Evolutionary conservation across 2,329 filamentous ascomycete species (phyloP).

Genomic region (Calonectria leucothoes): DNA sequence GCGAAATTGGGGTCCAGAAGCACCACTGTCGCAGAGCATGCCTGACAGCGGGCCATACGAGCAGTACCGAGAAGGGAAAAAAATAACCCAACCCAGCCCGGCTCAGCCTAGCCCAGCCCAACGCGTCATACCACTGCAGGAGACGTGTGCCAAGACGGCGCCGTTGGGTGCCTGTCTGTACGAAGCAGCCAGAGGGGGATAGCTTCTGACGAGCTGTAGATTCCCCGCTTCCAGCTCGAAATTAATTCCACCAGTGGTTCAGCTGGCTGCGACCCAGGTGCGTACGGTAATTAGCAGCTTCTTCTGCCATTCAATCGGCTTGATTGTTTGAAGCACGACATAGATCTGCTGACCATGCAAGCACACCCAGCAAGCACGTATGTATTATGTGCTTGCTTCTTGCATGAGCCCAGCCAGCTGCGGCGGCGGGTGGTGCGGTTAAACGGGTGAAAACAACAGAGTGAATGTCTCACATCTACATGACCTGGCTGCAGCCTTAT

Average conservation of each 20-base stretch:
- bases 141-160: neutral
- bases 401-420: constrained; percentile 6
- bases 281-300: neutral
- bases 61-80: neutral
- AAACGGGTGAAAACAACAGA: constrained; percentile 16
- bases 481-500: constrained; percentile 24
- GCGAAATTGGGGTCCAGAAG: neutral
- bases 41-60: neutral
- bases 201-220: neutral
- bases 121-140: neutral
- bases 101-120: neutral
- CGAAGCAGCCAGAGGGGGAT: neutral
- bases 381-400: neutral
- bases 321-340: neutral
- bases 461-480: constrained; percentile 20
- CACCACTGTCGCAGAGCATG: neutral
- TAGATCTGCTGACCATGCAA: constrained; percentile 16
- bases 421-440: constrained; percentile 14
- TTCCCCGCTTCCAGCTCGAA: constrained; percentile 9
- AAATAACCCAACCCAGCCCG: neutral
- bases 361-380: neutral
- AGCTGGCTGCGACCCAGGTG: neutral
- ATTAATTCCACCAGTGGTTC: constrained; percentile 1
- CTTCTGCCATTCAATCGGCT: neutral
- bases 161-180: neutral